These are phyloP conservation scores for Chalaropsis thielavioides DNA, from an alignment of 2,329 filamentous ascomycete genomes.

Conservation along the genomic window DNA sequence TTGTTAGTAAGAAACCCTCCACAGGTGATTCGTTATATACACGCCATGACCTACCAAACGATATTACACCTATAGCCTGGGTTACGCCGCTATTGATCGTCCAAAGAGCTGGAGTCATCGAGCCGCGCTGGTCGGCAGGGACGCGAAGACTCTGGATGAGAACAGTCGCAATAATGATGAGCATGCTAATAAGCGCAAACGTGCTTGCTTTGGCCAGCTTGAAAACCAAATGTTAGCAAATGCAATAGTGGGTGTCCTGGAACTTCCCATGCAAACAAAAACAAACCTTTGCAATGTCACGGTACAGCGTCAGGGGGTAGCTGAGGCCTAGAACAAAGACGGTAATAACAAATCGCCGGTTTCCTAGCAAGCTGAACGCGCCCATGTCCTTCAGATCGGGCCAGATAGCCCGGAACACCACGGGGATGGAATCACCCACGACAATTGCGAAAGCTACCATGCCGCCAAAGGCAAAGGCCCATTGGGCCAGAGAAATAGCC, in stretches of 20 bases:
- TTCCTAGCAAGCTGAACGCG: slow-evolving; percentile 67
- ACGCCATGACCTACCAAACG: slow-evolving; percentile 54
- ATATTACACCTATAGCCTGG: slow-evolving; percentile 94
- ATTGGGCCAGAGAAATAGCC: slow-evolving; percentile 81
- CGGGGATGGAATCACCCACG: slow-evolving; percentile 88
- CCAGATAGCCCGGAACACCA: slow-evolving; percentile 71
- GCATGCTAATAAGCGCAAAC: slow-evolving; percentile 83
- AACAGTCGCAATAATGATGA: slow-evolving; percentile 75
- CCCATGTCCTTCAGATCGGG: slow-evolving; percentile 57
- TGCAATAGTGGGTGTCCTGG: neutral
- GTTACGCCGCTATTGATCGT: slow-evolving; percentile 81
- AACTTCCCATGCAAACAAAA: neutral
- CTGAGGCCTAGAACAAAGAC: slow-evolving; percentile 75
- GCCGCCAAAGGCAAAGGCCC: slow-evolving; percentile 95
- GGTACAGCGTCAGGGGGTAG: slow-evolving; percentile 81
- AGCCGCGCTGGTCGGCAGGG: slow-evolving; percentile 55
- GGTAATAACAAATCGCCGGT: slow-evolving; percentile 74
- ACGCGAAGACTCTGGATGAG: slow-evolving; percentile 68
- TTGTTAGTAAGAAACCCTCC: neutral
- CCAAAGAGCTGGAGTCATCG: slow-evolving; percentile 53
- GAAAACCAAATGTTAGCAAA: slow-evolving; percentile 11
- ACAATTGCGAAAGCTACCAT: slow-evolving; percentile 99
- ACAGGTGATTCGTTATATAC: neutral
- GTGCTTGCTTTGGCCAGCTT: slow-evolving; percentile 93
- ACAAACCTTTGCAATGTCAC: slow-evolving; percentile 85